phyloP scores from a whole-genome alignment of 768 basidiomycete genomes.

The Amyloporia xantha region DNA sequence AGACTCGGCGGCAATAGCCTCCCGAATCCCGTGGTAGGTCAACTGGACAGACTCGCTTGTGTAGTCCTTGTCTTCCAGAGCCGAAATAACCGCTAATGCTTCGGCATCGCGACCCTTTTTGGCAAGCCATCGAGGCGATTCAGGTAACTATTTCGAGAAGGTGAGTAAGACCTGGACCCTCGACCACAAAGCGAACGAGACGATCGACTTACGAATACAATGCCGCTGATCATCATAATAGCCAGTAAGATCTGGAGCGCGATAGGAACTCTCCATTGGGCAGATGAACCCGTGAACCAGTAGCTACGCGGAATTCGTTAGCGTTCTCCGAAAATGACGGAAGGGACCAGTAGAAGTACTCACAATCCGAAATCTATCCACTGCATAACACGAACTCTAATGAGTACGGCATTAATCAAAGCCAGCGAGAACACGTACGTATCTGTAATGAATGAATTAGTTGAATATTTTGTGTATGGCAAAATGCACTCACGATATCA shows the following conservation, averaged over 20 bases:
- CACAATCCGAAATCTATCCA: slow-evolving; percentile 63
- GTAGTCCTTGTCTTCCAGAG: slow-evolving; percentile 45
- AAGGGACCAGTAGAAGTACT: slow-evolving; percentile 10
- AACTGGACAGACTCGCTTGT: slow-evolving; percentile 40
- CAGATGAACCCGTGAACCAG: slow-evolving; percentile 43
- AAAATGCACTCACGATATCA: slow-evolving; percentile 43
- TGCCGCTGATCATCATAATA: slow-evolving; percentile 43
- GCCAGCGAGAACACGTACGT: slow-evolving; percentile 14
- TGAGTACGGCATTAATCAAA: not conserved
- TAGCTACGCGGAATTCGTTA: slow-evolving; percentile 27
- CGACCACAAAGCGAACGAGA: not conserved
- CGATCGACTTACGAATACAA: slow-evolving; percentile 37
- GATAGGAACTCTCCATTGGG: slow-evolving; percentile 59
- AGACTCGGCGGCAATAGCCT: slow-evolving; percentile 41
- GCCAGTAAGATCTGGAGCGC: slow-evolving; percentile 54
- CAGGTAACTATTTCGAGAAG: slow-evolving; percentile 40
- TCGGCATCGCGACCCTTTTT: slow-evolving; percentile 49
- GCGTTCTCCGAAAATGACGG: too few relatives aligned
- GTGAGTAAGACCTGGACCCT: too few relatives aligned
- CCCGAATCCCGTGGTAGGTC: slow-evolving; percentile 48
- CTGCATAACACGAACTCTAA: slow-evolving; percentile 19
- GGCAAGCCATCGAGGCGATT: slow-evolving; percentile 56
- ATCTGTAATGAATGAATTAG: slow-evolving; percentile 16
- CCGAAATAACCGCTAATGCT: slow-evolving; percentile 55
- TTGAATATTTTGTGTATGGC: too few relatives aligned